These are phyloP conservation scores for Vigna radiata DNA, from an alignment of 306 rosid species.

Conservation along the genomic window DNA sequence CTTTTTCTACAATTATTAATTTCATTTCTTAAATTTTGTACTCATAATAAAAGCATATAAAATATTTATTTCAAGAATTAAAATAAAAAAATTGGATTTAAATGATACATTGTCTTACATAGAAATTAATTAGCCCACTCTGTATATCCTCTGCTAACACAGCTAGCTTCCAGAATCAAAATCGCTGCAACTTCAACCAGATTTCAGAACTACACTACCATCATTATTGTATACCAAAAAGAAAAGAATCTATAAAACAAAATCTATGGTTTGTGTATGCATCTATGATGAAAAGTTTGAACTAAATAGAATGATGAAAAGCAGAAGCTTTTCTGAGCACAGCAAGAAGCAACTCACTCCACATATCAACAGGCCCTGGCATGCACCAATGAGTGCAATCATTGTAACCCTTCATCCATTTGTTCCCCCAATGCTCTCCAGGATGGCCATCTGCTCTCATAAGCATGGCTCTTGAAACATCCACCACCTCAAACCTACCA, in stretches of 20 bases:
- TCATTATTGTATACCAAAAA: too few species aligned
- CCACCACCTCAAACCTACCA: constrained; percentile 57
- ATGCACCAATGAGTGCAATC: constrained; percentile 98
- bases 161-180: not conserved
- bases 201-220: not conserved
- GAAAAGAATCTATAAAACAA: not conserved
- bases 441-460: constrained; percentile 96
- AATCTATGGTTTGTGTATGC: too few species aligned
- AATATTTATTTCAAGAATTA: too few species aligned
- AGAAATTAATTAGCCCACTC: too few species aligned
- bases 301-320: not conserved
- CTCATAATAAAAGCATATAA: too few species aligned
- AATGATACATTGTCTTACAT: too few species aligned
- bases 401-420: constrained; percentile 85
- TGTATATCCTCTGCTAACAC: too few species aligned
- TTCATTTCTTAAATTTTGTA: too few species aligned
- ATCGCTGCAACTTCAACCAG: not conserved
- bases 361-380: constrained; percentile 88
- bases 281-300: not conserved
- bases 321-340: constrained; percentile 47
- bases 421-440: constrained; percentile 69
- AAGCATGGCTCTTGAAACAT: constrained; percentile 76
- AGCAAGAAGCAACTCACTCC: constrained; percentile 75
- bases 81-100: too few species aligned
- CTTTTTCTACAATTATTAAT: too few species aligned